A percentile compares a stretch with the other conserved stretches of the same genome.
These are phyloP conservation scores for Rubus parviflorus DNA, from an alignment of 306 rosid genomes.

Conservation along the genomic window DNA sequence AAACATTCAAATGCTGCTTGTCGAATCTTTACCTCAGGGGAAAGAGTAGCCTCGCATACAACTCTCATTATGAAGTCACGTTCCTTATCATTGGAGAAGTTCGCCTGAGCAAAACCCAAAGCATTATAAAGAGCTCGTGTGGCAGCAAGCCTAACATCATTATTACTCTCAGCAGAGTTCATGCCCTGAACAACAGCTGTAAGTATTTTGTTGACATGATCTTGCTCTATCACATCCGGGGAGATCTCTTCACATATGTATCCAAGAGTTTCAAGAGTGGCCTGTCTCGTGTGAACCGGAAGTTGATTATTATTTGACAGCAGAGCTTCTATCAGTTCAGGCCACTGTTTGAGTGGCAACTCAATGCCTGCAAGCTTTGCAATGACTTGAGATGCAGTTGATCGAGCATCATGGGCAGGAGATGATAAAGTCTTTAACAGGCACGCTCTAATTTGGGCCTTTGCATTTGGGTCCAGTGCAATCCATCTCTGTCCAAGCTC, in stretches of 20 bases:
- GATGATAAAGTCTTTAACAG: conserved; percentile 78
- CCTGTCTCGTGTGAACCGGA: conserved; percentile 74
- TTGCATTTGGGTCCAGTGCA: conserved; percentile 57
- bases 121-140: conserved; percentile 73
- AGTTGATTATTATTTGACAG: conserved; percentile 73
- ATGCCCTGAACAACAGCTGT: conserved; percentile 90
- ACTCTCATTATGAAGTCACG: conserved; percentile 85
- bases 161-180: conserved; percentile 68
- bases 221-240: conserved; percentile 66
- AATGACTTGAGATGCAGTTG: conserved; percentile 89
- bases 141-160: conserved; percentile 77
- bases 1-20: conserved; percentile 84
- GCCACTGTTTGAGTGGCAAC: conserved; percentile 92
- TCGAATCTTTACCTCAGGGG: conserved; percentile 73
- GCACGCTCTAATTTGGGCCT: conserved; percentile 68
- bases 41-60: conserved; percentile 90
- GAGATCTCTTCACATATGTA: conserved; percentile 94
- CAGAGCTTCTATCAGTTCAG: conserved; percentile 73
- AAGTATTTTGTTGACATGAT: conserved; percentile 78
- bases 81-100: conserved; percentile 87
- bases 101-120: conserved; percentile 90
- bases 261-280: conserved; percentile 93
- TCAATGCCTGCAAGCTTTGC: conserved; percentile 93
- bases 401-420: conserved; percentile 70
- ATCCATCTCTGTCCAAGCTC: conserved; percentile 87